Evolutionary conservation across 2,329 filamentous ascomycete species (phyloP).

Genomic region (Cryphonectria radicalis): DNA sequence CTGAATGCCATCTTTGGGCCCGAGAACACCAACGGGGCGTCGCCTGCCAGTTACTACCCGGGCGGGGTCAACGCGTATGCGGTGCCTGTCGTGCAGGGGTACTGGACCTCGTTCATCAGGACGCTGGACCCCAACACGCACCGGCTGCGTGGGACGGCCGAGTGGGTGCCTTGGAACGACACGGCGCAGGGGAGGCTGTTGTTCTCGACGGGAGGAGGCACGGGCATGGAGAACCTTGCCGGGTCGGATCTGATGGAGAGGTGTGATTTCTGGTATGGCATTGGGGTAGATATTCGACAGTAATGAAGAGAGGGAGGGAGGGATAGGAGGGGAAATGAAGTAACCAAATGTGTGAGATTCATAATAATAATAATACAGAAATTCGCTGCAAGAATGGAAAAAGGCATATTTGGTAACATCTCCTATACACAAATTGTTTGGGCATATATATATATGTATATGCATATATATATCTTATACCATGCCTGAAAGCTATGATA

Average conservation of each 20-base stretch:
- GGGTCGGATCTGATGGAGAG: conserved; percentile 27
- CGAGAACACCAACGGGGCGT: conserved; percentile 50
- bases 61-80: conserved; percentile 59
- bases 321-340: background rate
- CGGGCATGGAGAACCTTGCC: conserved; percentile 33
- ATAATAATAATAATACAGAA: background rate
- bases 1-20: conserved; percentile 70
- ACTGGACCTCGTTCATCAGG: conserved; percentile 76
- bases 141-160: conserved; percentile 49
- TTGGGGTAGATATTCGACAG: conserved; percentile 22
- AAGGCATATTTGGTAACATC: no score
- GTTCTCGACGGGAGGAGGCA: conserved; percentile 43
- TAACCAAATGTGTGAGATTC: background rate
- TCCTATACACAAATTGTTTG: background rate
- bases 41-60: conserved; percentile 60
- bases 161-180: conserved; percentile 53
- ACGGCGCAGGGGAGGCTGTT: conserved; percentile 43
- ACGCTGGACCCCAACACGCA: conserved; percentile 66
- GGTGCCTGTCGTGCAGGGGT: conserved; percentile 66
- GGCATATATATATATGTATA: background rate
- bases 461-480: background rate
- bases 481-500: background rate
- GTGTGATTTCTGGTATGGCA: conserved; percentile 29
- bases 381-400: no score
- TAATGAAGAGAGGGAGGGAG: background rate